Base-by-base conservation (phyloP, 192 early-diverging fungal genomes). In the Umbelopsis vinacea region DNA sequence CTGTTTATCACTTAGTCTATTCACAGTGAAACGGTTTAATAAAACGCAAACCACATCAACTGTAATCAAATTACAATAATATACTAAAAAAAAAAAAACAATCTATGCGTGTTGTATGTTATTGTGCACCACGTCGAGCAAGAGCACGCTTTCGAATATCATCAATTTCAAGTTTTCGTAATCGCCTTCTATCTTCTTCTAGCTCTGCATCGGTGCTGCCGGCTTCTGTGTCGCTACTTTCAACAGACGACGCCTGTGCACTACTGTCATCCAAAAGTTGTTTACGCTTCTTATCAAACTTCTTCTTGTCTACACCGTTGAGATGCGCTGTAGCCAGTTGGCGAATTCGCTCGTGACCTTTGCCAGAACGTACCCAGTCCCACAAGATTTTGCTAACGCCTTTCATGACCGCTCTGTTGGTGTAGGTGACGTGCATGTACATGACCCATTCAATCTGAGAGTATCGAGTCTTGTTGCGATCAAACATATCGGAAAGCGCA, bases 391-490 rank as follows among this genome's bases (percentile, higher is more conserved):
- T 95, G 2, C 94, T 97, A 14, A 93, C 93, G 72, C 92, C 94
- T 67, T 92, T 95, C 97, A 99, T 98, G 55, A 96, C 93, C 69
- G 97, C 97, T 75, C 95, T 97, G 69, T 89, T 92, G 21, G 96
- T 98, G 85, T 96, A 92, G 11, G 97, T 89, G 10, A 99, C 86
- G 57, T 94, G 90, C 70, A 95, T 92, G 76, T 99, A 99, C 22
- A 98, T 89, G 38, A 99, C 91, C 90, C 97, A 99, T 69, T 98
- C 96, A 26, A 97, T 85, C 53, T 90, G 82, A 0, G 69, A 50
- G 22, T 69, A 71, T 66, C 75, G 60, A 46, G 80, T 77, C 48
- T 74, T 74, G 19, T 76, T 75, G n/a, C 75, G 55, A 38, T 86
- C 85, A 52, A 84, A 81, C 40, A 89, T 90, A 79, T 95, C 89